These are phyloP conservation scores for Kappamyces sp. DNA, from an alignment of 192 early-diverging fungal genomes.

Conservation along the genomic window DNA sequence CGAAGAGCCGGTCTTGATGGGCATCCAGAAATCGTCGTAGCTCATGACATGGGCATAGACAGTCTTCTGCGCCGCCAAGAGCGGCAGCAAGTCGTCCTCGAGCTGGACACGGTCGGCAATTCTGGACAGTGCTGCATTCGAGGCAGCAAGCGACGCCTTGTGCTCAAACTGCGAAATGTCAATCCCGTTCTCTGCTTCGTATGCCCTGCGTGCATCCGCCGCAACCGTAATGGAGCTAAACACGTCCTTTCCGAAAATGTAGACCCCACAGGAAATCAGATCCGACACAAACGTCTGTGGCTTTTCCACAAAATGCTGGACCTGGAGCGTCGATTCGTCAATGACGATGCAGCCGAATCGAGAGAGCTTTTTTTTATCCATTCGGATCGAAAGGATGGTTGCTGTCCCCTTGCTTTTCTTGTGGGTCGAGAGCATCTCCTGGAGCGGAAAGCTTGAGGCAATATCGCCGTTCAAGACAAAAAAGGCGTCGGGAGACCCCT, in stretches of 20 bases:
- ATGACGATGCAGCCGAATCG: slow-evolving; percentile 92
- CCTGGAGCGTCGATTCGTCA: slow-evolving; percentile 81
- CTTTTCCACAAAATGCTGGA: slow-evolving; percentile 98
- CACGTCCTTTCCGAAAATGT: slow-evolving; percentile 84
- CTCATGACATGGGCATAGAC: slow-evolving; percentile 77
- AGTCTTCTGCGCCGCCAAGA: slow-evolving; percentile 74
- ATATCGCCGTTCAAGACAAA: slow-evolving; percentile 98
- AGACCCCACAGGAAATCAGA: slow-evolving; percentile 91
- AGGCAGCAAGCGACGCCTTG: slow-evolving; percentile 1
- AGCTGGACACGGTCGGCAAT: slow-evolving; percentile 62
- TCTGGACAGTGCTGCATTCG: slow-evolving; percentile 12
- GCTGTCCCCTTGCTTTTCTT: slow-evolving; percentile 72
- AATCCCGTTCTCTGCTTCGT: slow-evolving; percentile 49
- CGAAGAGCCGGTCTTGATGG: slow-evolving; percentile 90
- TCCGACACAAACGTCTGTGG: slow-evolving; percentile 94
- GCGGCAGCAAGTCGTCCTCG: slow-evolving; percentile 88
- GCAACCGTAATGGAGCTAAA: slow-evolving; percentile 80
- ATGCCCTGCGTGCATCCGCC: slow-evolving; percentile 60
- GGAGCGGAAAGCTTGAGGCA: slow-evolving; percentile 88
- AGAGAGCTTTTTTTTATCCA: slow-evolving; percentile 67
- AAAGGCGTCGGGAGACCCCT: slow-evolving; percentile 83
- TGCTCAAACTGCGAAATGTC: slow-evolving; percentile 3
- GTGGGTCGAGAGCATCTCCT: slow-evolving; percentile 80
- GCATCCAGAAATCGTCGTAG: slow-evolving; percentile 82
- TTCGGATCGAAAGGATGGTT: slow-evolving; percentile 87